phyloP scores from a whole-genome alignment of 352 stramenopile genomes.

The Pythium biforme region DNA sequence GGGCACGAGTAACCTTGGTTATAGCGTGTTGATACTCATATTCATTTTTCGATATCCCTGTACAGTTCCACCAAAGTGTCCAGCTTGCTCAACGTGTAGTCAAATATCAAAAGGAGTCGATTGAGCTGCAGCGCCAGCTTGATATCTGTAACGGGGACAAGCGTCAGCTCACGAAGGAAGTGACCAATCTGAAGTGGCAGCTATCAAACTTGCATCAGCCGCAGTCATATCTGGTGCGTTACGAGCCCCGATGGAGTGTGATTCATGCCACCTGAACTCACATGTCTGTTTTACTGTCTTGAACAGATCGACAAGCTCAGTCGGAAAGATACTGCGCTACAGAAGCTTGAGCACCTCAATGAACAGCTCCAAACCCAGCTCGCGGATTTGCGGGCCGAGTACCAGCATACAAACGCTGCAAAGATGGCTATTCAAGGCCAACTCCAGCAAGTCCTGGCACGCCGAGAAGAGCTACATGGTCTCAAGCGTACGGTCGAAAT shows the following conservation, averaged over 20 bases:
- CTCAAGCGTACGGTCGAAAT: conserved; percentile 59
- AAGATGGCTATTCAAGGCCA: conserved; percentile 59
- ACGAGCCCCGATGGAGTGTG: too few species aligned
- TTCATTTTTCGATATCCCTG: not conserved
- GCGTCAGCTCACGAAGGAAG: conserved; percentile 27
- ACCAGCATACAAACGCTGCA: conserved; percentile 33
- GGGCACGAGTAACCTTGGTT: not conserved
- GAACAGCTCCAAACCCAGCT: conserved; percentile 40
- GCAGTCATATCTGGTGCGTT: conserved; percentile 64
- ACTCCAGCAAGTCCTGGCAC: conserved; percentile 61
- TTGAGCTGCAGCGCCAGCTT: conserved; percentile 42
- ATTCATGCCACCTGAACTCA: not conserved
- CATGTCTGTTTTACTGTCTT: not conserved
- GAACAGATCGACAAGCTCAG: conserved; percentile 66
- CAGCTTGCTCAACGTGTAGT: conserved; percentile 66
- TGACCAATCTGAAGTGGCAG: conserved; percentile 36
- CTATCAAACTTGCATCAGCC: conserved; percentile 63
- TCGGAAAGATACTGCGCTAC: conserved; percentile 44
- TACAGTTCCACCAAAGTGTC: conserved; percentile 76
- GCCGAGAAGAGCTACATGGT: conserved; percentile 57
- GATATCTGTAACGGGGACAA: conserved; percentile 34
- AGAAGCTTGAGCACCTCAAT: conserved; percentile 23
- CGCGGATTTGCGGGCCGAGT: conserved; percentile 44
- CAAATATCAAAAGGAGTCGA: conserved; percentile 54
- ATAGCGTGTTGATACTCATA: not conserved